These are phyloP conservation scores for Agaricus subrufescens DNA, from an alignment of 768 basidiomycete genomes.

Conservation along the genomic window DNA sequence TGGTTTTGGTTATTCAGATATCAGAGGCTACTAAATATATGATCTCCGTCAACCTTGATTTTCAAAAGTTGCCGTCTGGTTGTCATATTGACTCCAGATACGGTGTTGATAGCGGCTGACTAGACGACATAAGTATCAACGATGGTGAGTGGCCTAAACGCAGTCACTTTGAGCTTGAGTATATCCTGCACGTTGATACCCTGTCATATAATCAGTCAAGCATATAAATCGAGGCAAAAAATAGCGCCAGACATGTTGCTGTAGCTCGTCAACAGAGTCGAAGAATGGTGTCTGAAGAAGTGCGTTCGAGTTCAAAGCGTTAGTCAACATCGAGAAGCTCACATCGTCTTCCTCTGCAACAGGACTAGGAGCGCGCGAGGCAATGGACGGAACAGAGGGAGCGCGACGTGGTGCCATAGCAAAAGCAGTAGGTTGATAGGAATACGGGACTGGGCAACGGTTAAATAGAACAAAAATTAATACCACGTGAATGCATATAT, in stretches of 20 bases:
- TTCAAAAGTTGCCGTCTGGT: constrained; percentile 86
- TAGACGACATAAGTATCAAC: constrained; percentile 23
- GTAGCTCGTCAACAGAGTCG: constrained; percentile 80
- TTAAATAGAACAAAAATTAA: constrained; percentile 3
- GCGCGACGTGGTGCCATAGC: constrained; percentile 50
- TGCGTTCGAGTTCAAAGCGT: neutral
- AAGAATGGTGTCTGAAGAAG: constrained; percentile 52
- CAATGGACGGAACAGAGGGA: constrained; percentile 40
- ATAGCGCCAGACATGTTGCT: constrained; percentile 58
- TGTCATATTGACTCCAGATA: constrained; percentile 88
- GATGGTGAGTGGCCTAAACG: constrained; percentile 12
- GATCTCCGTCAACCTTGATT: constrained; percentile 64
- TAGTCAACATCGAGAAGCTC: neutral
- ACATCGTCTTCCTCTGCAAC: constrained; percentile 40
- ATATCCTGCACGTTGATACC: constrained; percentile 97
- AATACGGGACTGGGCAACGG: neutral
- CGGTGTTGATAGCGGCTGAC: constrained; percentile 78
- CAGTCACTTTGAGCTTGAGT: constrained; percentile 76
- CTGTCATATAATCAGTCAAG: constrained; percentile 31
- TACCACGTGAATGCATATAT: constrained; percentile 12
- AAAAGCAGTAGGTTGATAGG: neutral
- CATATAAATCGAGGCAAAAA: neutral
- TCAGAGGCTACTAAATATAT: constrained; percentile 15
- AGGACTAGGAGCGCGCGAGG: constrained; percentile 48
- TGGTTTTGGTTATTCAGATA: neutral